These are phyloP conservation scores for Acacia pycnantha DNA, from an alignment of 331 rosid genomes.

Conservation along the genomic window DNA sequence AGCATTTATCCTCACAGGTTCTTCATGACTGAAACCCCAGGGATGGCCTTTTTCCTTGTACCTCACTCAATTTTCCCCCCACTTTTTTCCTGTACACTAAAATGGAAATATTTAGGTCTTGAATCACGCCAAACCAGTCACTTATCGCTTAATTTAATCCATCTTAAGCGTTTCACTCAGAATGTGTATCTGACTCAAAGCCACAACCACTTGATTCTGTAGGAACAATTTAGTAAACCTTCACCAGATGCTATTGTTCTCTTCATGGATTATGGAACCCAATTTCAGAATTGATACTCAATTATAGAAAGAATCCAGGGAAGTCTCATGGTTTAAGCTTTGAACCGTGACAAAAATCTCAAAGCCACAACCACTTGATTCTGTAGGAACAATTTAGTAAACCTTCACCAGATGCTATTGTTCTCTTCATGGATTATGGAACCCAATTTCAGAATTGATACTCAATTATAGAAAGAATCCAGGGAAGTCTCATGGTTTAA, in stretches of 20 bases:
- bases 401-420: not conserved
- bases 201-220: conserved; percentile 26
- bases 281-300: not conserved
- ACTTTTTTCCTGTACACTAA: conserved; percentile 36
- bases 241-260: not conserved
- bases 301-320: not conserved
- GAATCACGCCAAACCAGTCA: conserved; percentile 19
- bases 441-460: not conserved
- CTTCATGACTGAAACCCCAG: conserved; percentile 49
- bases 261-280: not conserved
- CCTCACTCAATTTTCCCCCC: not conserved
- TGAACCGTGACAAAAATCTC: not conserved
- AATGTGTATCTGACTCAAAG: conserved; percentile 16
- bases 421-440: not conserved
- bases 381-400: conserved; percentile 17
- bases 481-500: not conserved
- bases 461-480: not conserved
- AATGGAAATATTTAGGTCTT: conserved; percentile 33
- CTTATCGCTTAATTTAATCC: conserved; percentile 7
- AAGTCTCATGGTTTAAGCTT: not conserved
- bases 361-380: conserved; percentile 21
- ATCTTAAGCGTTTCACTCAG: conserved; percentile 16
- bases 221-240: conserved; percentile 1
- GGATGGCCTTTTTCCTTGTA: conserved; percentile 21
- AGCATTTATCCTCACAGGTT: conserved; percentile 90